These are phyloP conservation scores for Babesia caballi DNA, from an alignment of 169 alveolate genomes.

Conservation along the genomic window DNA sequence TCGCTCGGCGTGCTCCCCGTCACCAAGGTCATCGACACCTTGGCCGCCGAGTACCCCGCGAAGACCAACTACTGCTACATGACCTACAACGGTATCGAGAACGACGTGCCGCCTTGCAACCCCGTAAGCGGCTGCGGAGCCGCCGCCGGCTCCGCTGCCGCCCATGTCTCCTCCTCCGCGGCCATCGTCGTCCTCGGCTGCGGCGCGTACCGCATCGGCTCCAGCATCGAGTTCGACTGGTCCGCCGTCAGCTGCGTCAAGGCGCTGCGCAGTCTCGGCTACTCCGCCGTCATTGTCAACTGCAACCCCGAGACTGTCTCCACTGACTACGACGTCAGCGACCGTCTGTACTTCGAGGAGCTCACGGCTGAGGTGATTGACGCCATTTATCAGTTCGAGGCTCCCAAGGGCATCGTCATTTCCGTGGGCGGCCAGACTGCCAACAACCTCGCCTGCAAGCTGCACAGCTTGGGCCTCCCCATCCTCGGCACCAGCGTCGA, in stretches of 20 bases:
- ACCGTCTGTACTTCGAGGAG: slow-evolving; percentile 83
- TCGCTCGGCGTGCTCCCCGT: slow-evolving; percentile 69
- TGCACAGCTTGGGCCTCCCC: slow-evolving; percentile 64
- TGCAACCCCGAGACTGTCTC: slow-evolving; percentile 90
- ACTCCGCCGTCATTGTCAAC: slow-evolving; percentile 75
- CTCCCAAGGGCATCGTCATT: slow-evolving; percentile 75
- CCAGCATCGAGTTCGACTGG: slow-evolving; percentile 88
- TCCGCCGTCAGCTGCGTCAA: slow-evolving; percentile 82
- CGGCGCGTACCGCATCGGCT: slow-evolving; percentile 85
- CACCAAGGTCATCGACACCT: slow-evolving; percentile 83
- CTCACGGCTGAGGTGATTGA: slow-evolving; percentile 74
- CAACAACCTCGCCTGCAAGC: slow-evolving; percentile 77
- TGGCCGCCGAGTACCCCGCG: slow-evolving; percentile 88
- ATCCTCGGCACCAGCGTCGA: slow-evolving; percentile 85
- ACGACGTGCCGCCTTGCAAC: slow-evolving; percentile 74
- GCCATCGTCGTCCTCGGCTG: slow-evolving; percentile 80
- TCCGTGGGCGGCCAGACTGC: slow-evolving; percentile 89
- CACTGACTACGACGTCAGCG: slow-evolving; percentile 86
- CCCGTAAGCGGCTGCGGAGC: not conserved
- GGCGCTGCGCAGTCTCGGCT: slow-evolving; percentile 72
- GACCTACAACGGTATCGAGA: slow-evolving; percentile 82
- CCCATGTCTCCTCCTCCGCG: not conserved
- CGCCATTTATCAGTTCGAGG: slow-evolving; percentile 74
- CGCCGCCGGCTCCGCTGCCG: not conserved
- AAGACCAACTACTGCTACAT: slow-evolving; percentile 82